These are phyloP conservation scores for Pseudopyricularia javanii DNA, from an alignment of 2,329 filamentous ascomycete genomes.

Conservation along the genomic window DNA sequence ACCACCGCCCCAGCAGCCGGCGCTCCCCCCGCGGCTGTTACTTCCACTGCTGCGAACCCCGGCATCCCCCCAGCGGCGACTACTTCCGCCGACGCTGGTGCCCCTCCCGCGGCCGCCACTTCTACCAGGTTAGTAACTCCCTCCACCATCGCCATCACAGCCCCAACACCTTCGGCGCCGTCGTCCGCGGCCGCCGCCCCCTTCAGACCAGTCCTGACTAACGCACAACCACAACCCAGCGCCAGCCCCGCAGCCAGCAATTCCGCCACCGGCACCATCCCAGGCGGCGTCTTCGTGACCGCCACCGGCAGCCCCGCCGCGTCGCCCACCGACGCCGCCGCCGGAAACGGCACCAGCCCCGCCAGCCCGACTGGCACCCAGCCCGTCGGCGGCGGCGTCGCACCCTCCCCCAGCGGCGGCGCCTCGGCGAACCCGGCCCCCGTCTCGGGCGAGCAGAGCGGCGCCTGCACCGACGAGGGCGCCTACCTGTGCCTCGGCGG, in stretches of 20 bases:
- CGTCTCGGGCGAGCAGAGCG: background rate
- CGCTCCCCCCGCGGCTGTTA: background rate
- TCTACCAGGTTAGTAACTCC: slow-evolving; percentile 13
- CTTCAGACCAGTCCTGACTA: background rate
- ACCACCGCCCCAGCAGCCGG: background rate
- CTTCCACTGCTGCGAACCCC: background rate
- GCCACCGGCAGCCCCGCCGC: slow-evolving; percentile 3
- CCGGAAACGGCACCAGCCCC: background rate
- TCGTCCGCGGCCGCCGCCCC: background rate
- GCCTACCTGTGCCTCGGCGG: slow-evolving; percentile 43
- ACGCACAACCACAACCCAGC: background rate
- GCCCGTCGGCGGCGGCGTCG: slow-evolving; percentile 6
- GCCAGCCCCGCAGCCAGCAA: background rate
- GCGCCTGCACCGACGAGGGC: slow-evolving; percentile 43
- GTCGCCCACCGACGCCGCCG: slow-evolving; percentile 4
- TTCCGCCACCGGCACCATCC: slow-evolving; percentile 8
- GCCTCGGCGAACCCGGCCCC: slow-evolving; percentile 19
- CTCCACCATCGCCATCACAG: slow-evolving; percentile 1
- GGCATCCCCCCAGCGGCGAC: background rate
- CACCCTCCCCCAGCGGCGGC: slow-evolving; percentile 11
- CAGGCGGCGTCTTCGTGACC: slow-evolving; percentile 31
- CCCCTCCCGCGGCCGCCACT: background rate
- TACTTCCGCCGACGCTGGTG: background rate
- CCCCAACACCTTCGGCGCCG: background rate
- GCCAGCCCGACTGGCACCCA: background rate